Evolutionary conservation across 805 yeast species (phyloP), one percentile per base, ranked within the genome.

Genomic region (Kodamaea jinghongensis): DNA sequence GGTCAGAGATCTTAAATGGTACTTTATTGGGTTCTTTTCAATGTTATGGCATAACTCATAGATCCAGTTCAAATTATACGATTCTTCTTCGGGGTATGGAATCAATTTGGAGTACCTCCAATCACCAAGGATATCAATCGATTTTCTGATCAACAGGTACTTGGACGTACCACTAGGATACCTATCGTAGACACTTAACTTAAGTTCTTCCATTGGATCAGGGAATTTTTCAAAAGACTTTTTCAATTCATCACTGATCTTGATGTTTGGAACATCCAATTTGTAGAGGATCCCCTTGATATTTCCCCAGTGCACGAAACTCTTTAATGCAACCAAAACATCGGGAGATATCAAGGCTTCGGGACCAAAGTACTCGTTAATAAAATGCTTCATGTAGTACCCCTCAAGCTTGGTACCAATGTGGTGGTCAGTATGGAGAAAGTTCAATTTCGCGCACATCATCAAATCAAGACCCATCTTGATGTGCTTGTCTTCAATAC

Each of bases 341-440:
- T 67, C 73, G 0, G 56, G 59, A 34, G 72, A 65, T 6, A 53
- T 54, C 17, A 74, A 45, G 0, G 70, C 65, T 3, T 59, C 69
- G 4, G 47, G 54, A 5, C 76, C 78, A 42, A 63, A 73, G 39
- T 65, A 61, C 29, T 61, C 58, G 14, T 46, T 46, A 31, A 75
- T 64, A 23, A 63, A 61, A 34, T 61, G 56, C 27, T 63, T 60
- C 59, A 76, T 55, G 45, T 63, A 70, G 29, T 50, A 44, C 0
- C 79, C 78, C 41, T 75, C 78, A 14, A 75, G 52, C 37, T 61
- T 65, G n/a, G 76, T 71, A 38, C 76, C 71, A 13, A 73, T 68
- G 51, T 71, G 77, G 49, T 76, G 82, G 50, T 76, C 81, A 1
- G 80, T 73, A 44, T 76, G 81, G 40, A 75, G 61, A 47, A 75